phyloP scores from a whole-genome alignment of 108 stramenopile species.

The Pseudonitzschia pungens region DNA sequence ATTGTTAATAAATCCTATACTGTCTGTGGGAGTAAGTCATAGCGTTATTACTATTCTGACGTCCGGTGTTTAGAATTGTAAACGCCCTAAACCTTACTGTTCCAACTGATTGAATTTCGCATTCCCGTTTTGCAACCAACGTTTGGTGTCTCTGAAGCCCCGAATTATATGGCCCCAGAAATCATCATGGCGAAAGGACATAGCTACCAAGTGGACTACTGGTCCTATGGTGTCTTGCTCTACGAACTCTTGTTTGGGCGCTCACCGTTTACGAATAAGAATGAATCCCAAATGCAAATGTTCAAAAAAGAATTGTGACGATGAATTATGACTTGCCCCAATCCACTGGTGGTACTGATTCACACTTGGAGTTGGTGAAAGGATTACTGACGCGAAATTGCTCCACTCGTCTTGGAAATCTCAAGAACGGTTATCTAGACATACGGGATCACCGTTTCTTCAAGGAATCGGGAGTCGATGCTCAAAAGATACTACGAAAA shows the following conservation, averaged over 20 bases:
- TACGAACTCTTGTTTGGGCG: slow-evolving; percentile 82
- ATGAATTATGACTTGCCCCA: slow-evolving; percentile 46
- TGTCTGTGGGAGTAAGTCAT: slow-evolving; percentile 57
- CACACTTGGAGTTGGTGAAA: slow-evolving; percentile 41
- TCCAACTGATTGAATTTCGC: neutral
- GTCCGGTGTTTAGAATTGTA: too few species aligned
- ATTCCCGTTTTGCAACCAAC: neutral
- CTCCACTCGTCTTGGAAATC: slow-evolving; percentile 52
- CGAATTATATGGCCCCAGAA: slow-evolving; percentile 38
- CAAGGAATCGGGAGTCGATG: slow-evolving; percentile 47
- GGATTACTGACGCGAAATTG: slow-evolving; percentile 49
- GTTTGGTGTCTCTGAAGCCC: slow-evolving; percentile 4
- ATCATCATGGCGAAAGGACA: slow-evolving; percentile 66
- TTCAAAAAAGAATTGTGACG: slow-evolving; percentile 66
- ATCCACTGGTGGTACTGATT: slow-evolving; percentile 19
- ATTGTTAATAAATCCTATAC: slow-evolving; percentile 76
- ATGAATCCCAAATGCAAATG: slow-evolving; percentile 54
- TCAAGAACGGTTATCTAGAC: slow-evolving; percentile 52
- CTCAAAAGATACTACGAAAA: slow-evolving; percentile 58
- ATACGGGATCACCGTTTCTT: slow-evolving; percentile 68
- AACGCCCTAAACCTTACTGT: neutral
- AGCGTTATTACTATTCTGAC: slow-evolving; percentile 33
- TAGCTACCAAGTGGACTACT: slow-evolving; percentile 92
- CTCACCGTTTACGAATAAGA: slow-evolving; percentile 52
- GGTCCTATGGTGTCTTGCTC: slow-evolving; percentile 90